A percentile compares a stretch with the other conserved stretches of the same genome.
phyloP scores from a whole-genome alignment of 2,329 filamentous ascomycete species.

The Colletotrichum camelliae region DNA sequence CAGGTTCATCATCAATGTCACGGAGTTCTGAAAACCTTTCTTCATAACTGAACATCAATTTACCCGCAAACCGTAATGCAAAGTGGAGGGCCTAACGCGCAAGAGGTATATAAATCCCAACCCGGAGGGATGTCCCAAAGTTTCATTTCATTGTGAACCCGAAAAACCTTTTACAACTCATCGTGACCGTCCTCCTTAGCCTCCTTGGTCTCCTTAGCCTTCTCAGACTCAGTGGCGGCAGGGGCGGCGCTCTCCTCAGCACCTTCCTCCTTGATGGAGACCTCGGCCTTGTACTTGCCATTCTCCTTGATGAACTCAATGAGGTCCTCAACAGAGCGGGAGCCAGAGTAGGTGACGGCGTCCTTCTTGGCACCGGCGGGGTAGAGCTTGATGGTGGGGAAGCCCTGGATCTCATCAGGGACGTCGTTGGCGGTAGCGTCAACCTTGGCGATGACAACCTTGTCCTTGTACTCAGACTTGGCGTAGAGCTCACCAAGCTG shows the following conservation, averaged over 20 bases:
- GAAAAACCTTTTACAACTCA: conserved; percentile 69
- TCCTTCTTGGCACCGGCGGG: conserved; percentile 85
- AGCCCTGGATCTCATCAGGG: conserved; percentile 94
- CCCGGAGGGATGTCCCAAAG: conserved; percentile 17
- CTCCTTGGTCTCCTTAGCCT: conserved; percentile 49
- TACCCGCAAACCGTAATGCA: conserved; percentile 20
- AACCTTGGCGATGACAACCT: conserved; percentile 95
- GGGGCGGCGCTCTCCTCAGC: conserved; percentile 59
- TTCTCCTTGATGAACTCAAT: conserved; percentile 93
- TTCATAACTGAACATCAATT: conserved; percentile 12
- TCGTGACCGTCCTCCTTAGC: conserved; percentile 64
- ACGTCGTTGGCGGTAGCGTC: conserved; percentile 97
- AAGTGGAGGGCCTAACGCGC: conserved; percentile 17
- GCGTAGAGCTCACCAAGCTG: conserved; percentile 82
- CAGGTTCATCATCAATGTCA: not conserved
- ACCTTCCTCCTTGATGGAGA: conserved; percentile 60
- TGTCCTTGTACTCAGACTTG: conserved; percentile 78
- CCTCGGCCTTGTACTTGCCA: conserved; percentile 84
- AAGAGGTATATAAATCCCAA: conserved; percentile 27
- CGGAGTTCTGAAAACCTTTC: not conserved
- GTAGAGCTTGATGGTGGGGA: conserved; percentile 99
- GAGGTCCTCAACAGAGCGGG: conserved; percentile 89
- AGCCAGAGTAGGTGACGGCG: conserved; percentile 86
- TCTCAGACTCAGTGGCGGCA: conserved; percentile 53
- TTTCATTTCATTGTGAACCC: conserved; percentile 19